Evolutionary conservation across 208 protist species (phyloP).

Genomic region (Leishmania braziliensis): DNA sequence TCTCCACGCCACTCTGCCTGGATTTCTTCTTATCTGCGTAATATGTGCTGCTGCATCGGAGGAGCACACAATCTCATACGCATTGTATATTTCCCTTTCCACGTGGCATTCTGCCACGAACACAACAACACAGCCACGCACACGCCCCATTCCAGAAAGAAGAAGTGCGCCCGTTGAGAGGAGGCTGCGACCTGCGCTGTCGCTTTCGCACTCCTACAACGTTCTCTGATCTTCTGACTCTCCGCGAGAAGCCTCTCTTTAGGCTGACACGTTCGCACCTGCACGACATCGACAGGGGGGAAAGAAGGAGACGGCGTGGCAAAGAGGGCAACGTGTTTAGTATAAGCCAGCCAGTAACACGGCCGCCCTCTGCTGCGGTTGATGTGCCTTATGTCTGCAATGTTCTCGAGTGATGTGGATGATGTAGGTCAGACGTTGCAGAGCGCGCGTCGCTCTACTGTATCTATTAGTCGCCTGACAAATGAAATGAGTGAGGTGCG

Average conservation of each 20-base stretch:
- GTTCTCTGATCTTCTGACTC: neutral
- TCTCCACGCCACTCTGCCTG: no score
- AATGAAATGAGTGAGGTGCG: slow-evolving; percentile 76
- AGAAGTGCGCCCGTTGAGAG: neutral
- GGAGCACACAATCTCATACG: neutral
- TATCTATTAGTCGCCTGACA: slow-evolving; percentile 66
- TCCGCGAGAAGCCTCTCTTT: neutral
- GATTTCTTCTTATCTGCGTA: neutral
- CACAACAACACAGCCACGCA: neutral
- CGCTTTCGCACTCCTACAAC: neutral
- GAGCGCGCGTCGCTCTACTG: slow-evolving; percentile 38
- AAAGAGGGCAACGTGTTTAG: neutral
- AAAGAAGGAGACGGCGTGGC: neutral
- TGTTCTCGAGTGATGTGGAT: slow-evolving; percentile 10
- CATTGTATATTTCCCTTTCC: neutral
- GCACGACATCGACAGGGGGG: neutral
- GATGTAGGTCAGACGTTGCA: slow-evolving; percentile 10
- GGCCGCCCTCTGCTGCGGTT: neutral
- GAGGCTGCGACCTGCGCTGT: neutral
- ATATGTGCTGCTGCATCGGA: neutral
- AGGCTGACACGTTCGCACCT: neutral
- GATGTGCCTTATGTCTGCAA: neutral
- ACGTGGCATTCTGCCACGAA: neutral
- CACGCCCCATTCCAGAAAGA: neutral
- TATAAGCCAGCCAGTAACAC: neutral